These are phyloP conservation scores for Fraxinus excelsior DNA, from an alignment of 257 asterid genomes.

Conservation along the genomic window DNA sequence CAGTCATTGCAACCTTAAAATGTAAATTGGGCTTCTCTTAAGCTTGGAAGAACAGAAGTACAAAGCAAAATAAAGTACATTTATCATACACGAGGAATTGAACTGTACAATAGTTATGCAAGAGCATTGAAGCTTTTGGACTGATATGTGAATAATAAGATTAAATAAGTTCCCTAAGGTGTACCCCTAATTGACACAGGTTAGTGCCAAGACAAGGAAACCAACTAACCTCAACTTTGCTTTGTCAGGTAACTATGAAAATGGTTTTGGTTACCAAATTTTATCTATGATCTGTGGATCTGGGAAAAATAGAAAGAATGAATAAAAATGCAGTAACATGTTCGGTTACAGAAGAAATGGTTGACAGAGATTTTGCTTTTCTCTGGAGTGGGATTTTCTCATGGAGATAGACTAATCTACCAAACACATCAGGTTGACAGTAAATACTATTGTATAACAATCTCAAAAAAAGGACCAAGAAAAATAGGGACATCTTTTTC, in stretches of 20 bases:
- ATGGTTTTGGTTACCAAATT: background rate
- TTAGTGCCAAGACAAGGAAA: background rate
- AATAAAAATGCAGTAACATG: background rate
- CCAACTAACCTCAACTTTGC: background rate
- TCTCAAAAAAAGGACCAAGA: constrained; percentile 1
- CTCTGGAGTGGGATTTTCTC: background rate
- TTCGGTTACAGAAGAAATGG: background rate
- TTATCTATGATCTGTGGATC: background rate
- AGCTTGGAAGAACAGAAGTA: constrained; percentile 11
- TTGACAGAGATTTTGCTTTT: background rate
- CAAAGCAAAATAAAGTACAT: constrained; percentile 16
- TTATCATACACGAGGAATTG: constrained; percentile 3
- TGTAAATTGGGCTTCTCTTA: constrained; percentile 10
- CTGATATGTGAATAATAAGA: background rate
- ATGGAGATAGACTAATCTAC: background rate
- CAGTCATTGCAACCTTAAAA: constrained; percentile 98
- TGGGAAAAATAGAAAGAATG: background rate
- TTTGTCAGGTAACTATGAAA: background rate
- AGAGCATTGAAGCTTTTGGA: background rate
- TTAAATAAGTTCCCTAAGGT: background rate
- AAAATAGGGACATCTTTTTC: background rate
- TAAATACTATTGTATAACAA: constrained; percentile 4
- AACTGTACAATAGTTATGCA: constrained; percentile 5
- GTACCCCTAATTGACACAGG: background rate
- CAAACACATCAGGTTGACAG: background rate